A percentile compares a stretch with the other conserved stretches of the same genome.
phyloP scores from a whole-genome alignment of 2,329 filamentous ascomycete genomes.

The Pestalotiopsis sp. region DNA sequence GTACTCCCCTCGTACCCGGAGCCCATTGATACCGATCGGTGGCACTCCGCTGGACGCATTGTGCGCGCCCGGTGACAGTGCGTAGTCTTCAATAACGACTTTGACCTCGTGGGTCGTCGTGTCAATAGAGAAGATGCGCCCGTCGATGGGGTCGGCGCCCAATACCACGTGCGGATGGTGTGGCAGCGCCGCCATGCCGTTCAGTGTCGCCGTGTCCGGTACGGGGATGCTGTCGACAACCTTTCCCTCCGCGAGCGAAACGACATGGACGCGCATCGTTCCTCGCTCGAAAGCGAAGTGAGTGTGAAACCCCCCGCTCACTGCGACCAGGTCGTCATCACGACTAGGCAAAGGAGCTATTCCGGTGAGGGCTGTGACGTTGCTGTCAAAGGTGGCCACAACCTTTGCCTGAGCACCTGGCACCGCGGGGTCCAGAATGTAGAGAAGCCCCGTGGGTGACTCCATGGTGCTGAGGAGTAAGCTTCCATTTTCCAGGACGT shows the following conservation, averaged over 20 bases:
- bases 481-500: slow-evolving; percentile 19
- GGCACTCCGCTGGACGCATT: neutral
- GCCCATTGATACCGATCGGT: slow-evolving; percentile 21
- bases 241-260: slow-evolving; percentile 12
- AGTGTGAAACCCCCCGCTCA: slow-evolving; percentile 18
- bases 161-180: slow-evolving; percentile 18
- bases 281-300: slow-evolving; percentile 12
- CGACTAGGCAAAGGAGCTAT: slow-evolving; percentile 14
- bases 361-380: slow-evolving; percentile 14
- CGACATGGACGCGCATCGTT: slow-evolving; percentile 18
- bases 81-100: slow-evolving; percentile 18
- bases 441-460: slow-evolving; percentile 15
- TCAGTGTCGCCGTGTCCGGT: slow-evolving; percentile 16
- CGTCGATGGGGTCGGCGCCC: slow-evolving; percentile 19
- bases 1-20: slow-evolving; percentile 16
- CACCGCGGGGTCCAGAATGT: slow-evolving; percentile 20
- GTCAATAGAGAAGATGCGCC: slow-evolving; percentile 21
- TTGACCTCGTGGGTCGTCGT: slow-evolving; percentile 14
- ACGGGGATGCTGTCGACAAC: slow-evolving; percentile 20
- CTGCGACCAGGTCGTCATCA: slow-evolving; percentile 18
- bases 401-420: slow-evolving; percentile 15
- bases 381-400: slow-evolving; percentile 10
- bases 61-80: slow-evolving; percentile 12
- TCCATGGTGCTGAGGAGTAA: slow-evolving; percentile 21
- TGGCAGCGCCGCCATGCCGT: slow-evolving; percentile 22